A percentile compares a stretch with the other conserved stretches of the same genome.
Evolutionary conservation across 164 flowering plant species (phyloP).

Genomic region (Magnolia kwangsiensis): DNA sequence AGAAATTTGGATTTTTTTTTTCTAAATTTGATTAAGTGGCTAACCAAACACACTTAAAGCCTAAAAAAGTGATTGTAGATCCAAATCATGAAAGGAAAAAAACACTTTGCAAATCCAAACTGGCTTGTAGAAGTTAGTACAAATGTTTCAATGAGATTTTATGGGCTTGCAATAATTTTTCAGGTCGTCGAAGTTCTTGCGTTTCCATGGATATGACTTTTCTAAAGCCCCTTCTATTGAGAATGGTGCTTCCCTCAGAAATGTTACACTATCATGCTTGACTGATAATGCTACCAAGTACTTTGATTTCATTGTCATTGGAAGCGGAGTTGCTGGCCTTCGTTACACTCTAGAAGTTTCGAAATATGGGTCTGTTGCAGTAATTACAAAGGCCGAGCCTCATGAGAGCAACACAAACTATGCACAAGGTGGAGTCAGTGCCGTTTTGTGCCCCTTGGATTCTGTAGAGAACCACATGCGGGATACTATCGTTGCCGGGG

Average conservation of each 20-base stretch:
- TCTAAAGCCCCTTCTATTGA: conserved; percentile 15
- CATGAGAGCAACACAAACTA: conserved; percentile 98
- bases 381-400: conserved; percentile 93
- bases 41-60: no score
- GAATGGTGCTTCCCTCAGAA: conserved; percentile 25
- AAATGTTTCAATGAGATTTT: no score
- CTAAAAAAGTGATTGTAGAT: no score
- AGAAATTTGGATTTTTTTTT: no score
- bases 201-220: conserved; percentile 22
- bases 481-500: conserved; percentile 96
- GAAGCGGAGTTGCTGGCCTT: conserved; percentile 98
- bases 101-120: no score
- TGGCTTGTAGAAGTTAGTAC: no score
- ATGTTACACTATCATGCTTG: conserved; percentile 37
- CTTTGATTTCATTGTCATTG: conserved; percentile 85
- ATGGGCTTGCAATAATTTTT: not conserved
- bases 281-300: conserved; percentile 55
- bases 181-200: conserved; percentile 55
- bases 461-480: conserved; percentile 92
- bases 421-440: conserved; percentile 99
- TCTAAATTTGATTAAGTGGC: no score
- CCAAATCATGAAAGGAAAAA: no score
- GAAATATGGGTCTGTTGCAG: conserved; percentile 90
- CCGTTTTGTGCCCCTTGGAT: conserved; percentile 83
- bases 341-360: conserved; percentile 95